Conservation (phyloP, 345 rosid species). For the Eucalyptus paniculata region DNA sequence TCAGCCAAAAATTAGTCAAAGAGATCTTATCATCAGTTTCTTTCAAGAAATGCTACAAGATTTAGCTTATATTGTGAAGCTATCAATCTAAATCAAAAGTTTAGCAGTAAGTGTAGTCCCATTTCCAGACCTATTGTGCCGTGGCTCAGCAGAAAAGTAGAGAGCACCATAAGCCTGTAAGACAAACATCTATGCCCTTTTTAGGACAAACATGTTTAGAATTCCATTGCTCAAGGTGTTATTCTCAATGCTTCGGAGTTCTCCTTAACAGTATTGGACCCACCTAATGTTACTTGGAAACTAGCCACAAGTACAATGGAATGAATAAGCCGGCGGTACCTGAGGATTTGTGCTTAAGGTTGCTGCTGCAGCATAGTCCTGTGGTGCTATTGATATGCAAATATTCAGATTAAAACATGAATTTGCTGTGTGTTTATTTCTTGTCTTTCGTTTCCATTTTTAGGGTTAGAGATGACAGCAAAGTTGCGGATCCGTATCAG, state of each 20-base stretch:
- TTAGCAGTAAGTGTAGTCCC: background rate
- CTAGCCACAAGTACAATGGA: background rate
- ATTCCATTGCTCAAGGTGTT: background rate
- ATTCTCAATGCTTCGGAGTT: background rate
- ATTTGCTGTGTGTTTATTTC: background rate
- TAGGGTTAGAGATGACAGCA: background rate
- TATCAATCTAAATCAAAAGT: background rate
- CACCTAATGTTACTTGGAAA: background rate
- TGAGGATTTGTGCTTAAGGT: background rate
- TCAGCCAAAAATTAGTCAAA: background rate
- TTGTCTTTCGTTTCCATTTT: background rate
- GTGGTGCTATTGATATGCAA: background rate
- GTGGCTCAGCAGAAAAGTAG: background rate
- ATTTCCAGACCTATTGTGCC: background rate
- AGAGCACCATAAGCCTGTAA: background rate
- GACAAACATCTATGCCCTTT: background rate
- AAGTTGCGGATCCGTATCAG: background rate
- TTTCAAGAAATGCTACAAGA: background rate
- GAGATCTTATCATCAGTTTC: background rate
- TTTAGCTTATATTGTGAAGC: background rate
- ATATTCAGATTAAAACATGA: background rate
- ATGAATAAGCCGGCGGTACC: background rate
- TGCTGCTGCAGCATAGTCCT: background rate
- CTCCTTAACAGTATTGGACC: background rate
- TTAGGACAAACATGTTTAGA: background rate